phyloP scores from a whole-genome alignment of 176 grass and related monocot genomes.

The Lolium multiflorum region DNA sequence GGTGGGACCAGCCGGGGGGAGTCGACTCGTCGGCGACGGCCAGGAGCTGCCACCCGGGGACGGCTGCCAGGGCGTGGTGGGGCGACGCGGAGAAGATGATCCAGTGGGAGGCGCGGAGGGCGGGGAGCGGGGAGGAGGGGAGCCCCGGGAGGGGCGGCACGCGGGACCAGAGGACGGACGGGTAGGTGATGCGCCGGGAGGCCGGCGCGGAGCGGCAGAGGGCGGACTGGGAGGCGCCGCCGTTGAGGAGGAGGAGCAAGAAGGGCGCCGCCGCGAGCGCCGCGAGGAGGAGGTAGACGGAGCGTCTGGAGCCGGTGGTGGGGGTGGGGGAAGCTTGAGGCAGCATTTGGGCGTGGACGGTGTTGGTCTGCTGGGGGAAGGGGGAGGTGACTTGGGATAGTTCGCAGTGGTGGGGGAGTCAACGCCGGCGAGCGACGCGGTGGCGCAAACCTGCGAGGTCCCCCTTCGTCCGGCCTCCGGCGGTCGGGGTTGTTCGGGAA shows the following conservation, averaged over 20 bases:
- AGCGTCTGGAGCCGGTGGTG: slow-evolving; percentile 14
- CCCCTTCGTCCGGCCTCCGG: slow-evolving; percentile 18
- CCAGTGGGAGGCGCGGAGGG: slow-evolving; percentile 73
- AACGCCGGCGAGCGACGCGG: slow-evolving; percentile 13
- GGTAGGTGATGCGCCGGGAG: slow-evolving; percentile 58
- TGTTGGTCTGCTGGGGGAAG: neutral
- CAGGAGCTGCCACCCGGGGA: slow-evolving; percentile 82
- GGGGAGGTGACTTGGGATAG: neutral
- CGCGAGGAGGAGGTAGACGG: slow-evolving; percentile 41
- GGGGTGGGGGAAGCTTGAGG: neutral
- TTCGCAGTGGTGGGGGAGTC: neutral
- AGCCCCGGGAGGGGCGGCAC: slow-evolving; percentile 56
- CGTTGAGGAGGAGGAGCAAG: slow-evolving; percentile 38
- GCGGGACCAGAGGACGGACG: slow-evolving; percentile 64
- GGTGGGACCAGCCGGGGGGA: slow-evolving; percentile 71
- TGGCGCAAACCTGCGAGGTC: neutral
- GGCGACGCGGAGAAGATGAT: slow-evolving; percentile 68
- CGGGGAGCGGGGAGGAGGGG: slow-evolving; percentile 49
- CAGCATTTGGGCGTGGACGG: slow-evolving; percentile 30
- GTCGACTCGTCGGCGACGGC: slow-evolving; percentile 77
- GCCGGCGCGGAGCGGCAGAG: slow-evolving; percentile 35
- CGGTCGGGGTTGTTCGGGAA: neutral
- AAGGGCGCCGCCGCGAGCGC: slow-evolving; percentile 43
- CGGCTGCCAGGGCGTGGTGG: slow-evolving; percentile 49
- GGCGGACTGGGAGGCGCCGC: slow-evolving; percentile 15